These are phyloP conservation scores for Metarhizium guizhouense DNA, from an alignment of 2,329 filamentous ascomycete species.

Conservation along the genomic window DNA sequence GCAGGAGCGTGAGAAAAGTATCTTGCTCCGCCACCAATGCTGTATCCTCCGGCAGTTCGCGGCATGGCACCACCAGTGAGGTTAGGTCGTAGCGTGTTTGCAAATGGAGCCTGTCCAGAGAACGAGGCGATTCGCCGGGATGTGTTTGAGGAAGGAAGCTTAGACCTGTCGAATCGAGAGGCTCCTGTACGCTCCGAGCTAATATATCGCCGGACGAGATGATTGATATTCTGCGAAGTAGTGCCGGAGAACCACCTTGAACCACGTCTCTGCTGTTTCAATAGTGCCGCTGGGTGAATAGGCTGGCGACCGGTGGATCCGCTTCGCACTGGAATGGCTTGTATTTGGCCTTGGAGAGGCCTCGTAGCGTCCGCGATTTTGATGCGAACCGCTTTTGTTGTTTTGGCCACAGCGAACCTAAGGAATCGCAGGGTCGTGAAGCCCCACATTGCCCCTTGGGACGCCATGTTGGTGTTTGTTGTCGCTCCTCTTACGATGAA, in stretches of 20 bases:
- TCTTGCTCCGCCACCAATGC: constrained; percentile 61
- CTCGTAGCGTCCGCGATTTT: constrained; percentile 37
- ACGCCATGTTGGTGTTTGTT: constrained; percentile 38
- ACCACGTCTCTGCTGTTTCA: constrained; percentile 37
- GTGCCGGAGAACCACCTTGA: constrained; percentile 39
- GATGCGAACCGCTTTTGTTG: constrained; percentile 41
- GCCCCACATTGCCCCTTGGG: constrained; percentile 48
- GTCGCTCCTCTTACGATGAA: not conserved
- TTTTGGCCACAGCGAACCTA: constrained; percentile 41
- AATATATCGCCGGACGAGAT: constrained; percentile 41
- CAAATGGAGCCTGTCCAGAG: constrained; percentile 74
- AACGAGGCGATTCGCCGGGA: constrained; percentile 48
- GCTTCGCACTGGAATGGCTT: constrained; percentile 35
- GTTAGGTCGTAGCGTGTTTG: constrained; percentile 81
- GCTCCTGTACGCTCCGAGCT: constrained; percentile 27
- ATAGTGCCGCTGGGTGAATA: constrained; percentile 42
- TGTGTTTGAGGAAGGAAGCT: constrained; percentile 39
- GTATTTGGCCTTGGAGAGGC: constrained; percentile 35
- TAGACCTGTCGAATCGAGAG: constrained; percentile 35
- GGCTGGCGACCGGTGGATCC: constrained; percentile 36
- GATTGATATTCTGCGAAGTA: constrained; percentile 32
- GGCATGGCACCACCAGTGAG: constrained; percentile 80
- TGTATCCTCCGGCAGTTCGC: constrained; percentile 84
- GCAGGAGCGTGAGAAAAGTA: constrained; percentile 88
- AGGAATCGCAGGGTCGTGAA: constrained; percentile 46